phyloP scores from a whole-genome alignment of 2,329 filamentous ascomycete species.

The Colletotrichum sp. region DNA sequence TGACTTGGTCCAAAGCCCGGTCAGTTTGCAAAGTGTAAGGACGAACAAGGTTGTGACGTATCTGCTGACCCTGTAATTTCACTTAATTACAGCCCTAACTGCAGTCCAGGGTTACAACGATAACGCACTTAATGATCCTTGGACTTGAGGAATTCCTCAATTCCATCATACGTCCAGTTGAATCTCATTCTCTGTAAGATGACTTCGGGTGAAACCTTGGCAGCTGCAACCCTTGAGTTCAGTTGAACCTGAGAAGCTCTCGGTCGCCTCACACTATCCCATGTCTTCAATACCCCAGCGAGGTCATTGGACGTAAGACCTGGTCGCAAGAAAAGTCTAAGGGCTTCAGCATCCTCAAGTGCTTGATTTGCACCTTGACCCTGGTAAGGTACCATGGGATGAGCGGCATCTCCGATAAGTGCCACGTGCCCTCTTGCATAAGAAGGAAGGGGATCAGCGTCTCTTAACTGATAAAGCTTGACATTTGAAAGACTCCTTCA shows the following conservation, averaged over 20 bases:
- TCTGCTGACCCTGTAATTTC: not conserved
- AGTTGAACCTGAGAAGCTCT: not conserved
- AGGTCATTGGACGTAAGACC: not conserved
- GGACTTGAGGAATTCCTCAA: not conserved
- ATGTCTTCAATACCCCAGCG: not conserved
- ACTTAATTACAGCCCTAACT: not conserved
- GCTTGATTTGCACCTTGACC: slow-evolving; percentile 1
- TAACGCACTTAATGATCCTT: not conserved
- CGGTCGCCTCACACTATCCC: not conserved
- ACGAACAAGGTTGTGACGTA: not conserved
- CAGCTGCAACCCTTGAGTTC: not conserved
- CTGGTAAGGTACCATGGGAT: slow-evolving; percentile 1
- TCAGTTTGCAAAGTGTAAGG: not conserved
- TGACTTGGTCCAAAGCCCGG: not conserved
- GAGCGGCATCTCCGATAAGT: not conserved
- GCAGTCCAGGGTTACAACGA: not conserved
- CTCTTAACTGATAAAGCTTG: not conserved
- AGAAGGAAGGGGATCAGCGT: not conserved
- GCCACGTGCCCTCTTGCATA: not conserved
- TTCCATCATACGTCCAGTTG: not conserved
- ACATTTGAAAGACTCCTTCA: not conserved
- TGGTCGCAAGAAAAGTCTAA: not conserved
- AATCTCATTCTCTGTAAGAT: not conserved
- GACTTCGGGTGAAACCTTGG: not conserved
- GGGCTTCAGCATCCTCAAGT: not conserved